Evolutionary conservation across 2,329 filamentous ascomycete genomes (phyloP), one percentile per base, ranked within the genome.

Genomic region (Clarireedia paspali): DNA sequence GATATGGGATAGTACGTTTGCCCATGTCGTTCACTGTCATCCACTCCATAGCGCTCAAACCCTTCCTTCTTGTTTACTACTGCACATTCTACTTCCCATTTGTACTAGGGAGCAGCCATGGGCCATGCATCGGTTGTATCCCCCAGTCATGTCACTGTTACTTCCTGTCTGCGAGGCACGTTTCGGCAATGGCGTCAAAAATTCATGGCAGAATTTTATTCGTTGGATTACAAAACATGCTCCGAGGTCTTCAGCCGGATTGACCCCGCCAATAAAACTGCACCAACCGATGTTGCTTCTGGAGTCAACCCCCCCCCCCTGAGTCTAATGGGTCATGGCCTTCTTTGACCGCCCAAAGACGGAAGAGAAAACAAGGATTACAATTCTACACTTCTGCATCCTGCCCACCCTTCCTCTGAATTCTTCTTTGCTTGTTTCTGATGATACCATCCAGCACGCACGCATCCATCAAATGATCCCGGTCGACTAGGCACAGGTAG

Each of bases 151-250:
- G 51, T 36, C 47, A 50, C 12, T 26, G 4, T 30, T 27, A 44
- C 27, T 46, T 36, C 20, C 44, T 44, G n/a, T 38, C 27, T 57
- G 50, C 46, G 39, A 56, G 44, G 54, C 48, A 56, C 42, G 54
- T 56, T 56, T 56, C 54, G 55, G 55, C 55, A 53, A 53, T 53
- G 55, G 50, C 55, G 44, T 57, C 55, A 57, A 57, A 44, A 47
- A 23, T 30, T 47, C 42, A 53, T 53, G 44, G 26, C 55, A 34
- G 26, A 12, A 36, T 54, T 34, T 30, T 24, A 57, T 57, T 57
- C 50, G 55, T 48, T 57, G 23, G 15, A 2, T 47, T 4, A 27
- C 26, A 26, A 27, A 39, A 56, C 39, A 53, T 30, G 47, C 30
- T 47, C 42, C 49, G 54, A 56, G 48, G 50, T 38, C 10, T 34